Evolutionary conservation across 225 moss, liverwort and hornwort species (phyloP), one percentile per base, ranked within the genome.

Genomic region (Takakia lepidozioides): DNA sequence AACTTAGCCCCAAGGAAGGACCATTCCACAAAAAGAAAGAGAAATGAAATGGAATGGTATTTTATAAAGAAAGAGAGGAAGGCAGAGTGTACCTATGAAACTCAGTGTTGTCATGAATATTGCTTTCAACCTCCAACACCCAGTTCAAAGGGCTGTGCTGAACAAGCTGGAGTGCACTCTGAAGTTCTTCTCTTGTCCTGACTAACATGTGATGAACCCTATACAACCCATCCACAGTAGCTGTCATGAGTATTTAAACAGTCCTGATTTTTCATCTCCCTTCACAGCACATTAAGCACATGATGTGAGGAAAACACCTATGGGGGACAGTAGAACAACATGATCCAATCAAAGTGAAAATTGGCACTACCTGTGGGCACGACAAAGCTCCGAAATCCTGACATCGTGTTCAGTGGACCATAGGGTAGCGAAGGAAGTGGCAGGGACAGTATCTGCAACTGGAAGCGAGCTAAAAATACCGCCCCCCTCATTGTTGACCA

Each of bases 401-500:
- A 98, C 66, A 55, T 43, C 51, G 56, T 98, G 98, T 25, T 78
- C 80, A 27, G 91, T 98, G 38, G 86, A 83, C 77, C 84, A 72
- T 13, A 98, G 61, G 4, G 82, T 64, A 41, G 75, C 72, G 58
- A 98, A 88, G 26, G 80, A 62, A 47, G 77, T 67, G 38, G 82
- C 37, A 9, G 81, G 71, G 18, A 91, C 61, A 9, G 78, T 83
- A 28, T 76, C 55, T 43, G 68, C 75, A 43, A 87, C 68, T 26
- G 87, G 91, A 52, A 98, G 91, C 58, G 91, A 65, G 64, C 98
- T 98, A 55, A 98, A 98, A 41, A 98, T 98, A 46, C 83, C 98
- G 43, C 98, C 98, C 38, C 98, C 98, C 49, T 82, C 69, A 27
- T 98, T 98, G 75, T 98, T 98, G 34, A 98, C 83, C 27, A 98